These are phyloP conservation scores for Pseudogymnoascus sp. DNA, from an alignment of 2,329 filamentous ascomycete species.

Conservation along the genomic window DNA sequence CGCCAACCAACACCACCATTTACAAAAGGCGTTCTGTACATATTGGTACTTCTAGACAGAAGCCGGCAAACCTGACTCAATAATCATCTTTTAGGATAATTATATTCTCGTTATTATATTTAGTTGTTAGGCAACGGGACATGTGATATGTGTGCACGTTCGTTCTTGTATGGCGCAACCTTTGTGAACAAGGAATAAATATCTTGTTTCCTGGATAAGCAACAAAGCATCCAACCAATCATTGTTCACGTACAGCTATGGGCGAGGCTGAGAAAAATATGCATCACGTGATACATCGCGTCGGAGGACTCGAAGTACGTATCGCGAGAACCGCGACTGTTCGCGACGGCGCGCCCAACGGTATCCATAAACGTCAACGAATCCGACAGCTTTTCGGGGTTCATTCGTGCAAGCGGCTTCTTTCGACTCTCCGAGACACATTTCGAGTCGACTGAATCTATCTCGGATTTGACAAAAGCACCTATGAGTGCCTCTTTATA, in stretches of 20 bases:
- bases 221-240: neutral
- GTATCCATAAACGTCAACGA: slow-evolving; percentile 5
- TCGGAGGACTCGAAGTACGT: neutral
- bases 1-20: neutral
- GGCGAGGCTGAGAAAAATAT: neutral
- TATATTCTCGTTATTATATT: neutral
- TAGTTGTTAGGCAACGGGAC: neutral
- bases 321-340: slow-evolving; percentile 3
- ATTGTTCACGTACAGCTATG: neutral
- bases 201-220: neutral
- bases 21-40: neutral
- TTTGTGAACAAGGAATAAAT: neutral
- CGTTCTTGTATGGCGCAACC: neutral
- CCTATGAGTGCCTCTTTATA: neutral
- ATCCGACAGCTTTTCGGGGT: neutral
- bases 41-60: neutral
- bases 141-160: neutral
- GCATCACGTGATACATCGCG: neutral
- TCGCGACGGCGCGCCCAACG: neutral
- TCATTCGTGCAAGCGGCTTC: neutral
- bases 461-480: neutral
- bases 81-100: neutral
- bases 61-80: neutral
- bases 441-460: neutral
- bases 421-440: neutral